phyloP scores from a whole-genome alignment of 2,329 filamentous ascomycete genomes.

The Penicillium sp. region DNA sequence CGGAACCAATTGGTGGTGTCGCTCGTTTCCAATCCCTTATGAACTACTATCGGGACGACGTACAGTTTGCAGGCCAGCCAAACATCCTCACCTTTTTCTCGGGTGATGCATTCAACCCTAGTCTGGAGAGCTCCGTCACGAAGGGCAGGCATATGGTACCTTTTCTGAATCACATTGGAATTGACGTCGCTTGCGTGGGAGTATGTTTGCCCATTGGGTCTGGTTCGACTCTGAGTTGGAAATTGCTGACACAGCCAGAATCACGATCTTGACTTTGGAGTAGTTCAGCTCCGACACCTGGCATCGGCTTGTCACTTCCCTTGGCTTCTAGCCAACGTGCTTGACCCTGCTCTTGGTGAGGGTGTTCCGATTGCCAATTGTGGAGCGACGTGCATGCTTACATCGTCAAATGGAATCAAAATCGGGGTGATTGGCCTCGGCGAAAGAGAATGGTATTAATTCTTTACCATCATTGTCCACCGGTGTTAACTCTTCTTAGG shows the following conservation, averaged over 20 bases:
- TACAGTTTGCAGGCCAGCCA: slow-evolving; percentile 63
- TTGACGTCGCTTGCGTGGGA: slow-evolving; percentile 78
- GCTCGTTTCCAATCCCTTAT: slow-evolving; percentile 77
- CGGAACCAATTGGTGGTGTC: slow-evolving; percentile 80
- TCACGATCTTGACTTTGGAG: slow-evolving; percentile 90
- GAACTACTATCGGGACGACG: slow-evolving; percentile 69
- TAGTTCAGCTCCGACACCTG: slow-evolving; percentile 74
- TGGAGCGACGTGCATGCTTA: slow-evolving; percentile 72
- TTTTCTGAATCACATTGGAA: slow-evolving; percentile 74
- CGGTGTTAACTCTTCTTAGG: slow-evolving; percentile 34
- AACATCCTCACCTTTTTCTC: slow-evolving; percentile 79
- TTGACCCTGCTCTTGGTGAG: slow-evolving; percentile 78
- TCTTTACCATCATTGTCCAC: neutral
- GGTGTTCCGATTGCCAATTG: slow-evolving; percentile 74
- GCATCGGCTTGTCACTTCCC: slow-evolving; percentile 76
- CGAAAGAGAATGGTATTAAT: slow-evolving; percentile 71
- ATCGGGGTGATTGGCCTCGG: slow-evolving; percentile 82
- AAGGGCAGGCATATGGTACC: slow-evolving; percentile 92
- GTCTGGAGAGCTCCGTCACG: slow-evolving; percentile 82
- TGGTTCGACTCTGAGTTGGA: slow-evolving; percentile 1
- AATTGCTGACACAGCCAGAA: slow-evolving; percentile 55
- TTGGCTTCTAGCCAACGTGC: slow-evolving; percentile 85
- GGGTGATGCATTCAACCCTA: slow-evolving; percentile 90
- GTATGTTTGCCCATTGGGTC: slow-evolving; percentile 50
- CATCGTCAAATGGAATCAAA: slow-evolving; percentile 79